Base-by-base conservation (phyloP, 257 asterid species). In the Gynochthodes officinalis region DNA sequence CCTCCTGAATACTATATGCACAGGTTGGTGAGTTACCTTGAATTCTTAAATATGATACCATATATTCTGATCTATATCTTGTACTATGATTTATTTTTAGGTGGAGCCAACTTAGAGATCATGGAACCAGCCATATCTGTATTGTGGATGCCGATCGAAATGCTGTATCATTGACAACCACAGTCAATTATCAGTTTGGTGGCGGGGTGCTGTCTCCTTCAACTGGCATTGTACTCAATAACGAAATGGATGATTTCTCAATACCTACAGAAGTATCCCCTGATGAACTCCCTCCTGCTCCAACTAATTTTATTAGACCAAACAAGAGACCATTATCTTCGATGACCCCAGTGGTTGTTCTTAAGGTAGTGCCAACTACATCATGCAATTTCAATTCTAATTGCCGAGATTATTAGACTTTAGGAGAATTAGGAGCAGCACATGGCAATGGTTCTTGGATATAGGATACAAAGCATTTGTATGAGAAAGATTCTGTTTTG, bases 231-330 rank as follows among this genome's bases (percentile, higher is more conserved):
- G 46, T 94, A 64, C 91, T 94, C 57, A 94, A 94, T 83, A 83
- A 94, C 30, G 96, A 94, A 83, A 94, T 94, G 97, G 99, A 83
- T 62, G 99, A 94, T 77, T 94, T 94, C 84, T 88, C 97, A 10
- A 77, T 71, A 39, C 99, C 97, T 27, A 86, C 82, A 27, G 99
- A 87, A 16, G 44, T 78, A 71, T 68, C 89, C 18, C 78, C 82
- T 0, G 93, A 89, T 76, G 33, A 69, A 37, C 95, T 91, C 53
- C 99, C 99, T 71, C 99, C 97, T 7, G 85, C 99, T 68, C 99
- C 99, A 3, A 54, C 90, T 67, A 94, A 94, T 79, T 91, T 91
- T 55, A 94, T 91, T 59, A 78, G 53, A 52, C 99, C 97, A 11
- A 84, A 89, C 75, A 94, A 94, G 83, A 83, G 97, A 49, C 99